Evolutionary conservation across 2,329 filamentous ascomycete genomes (phyloP).

Genomic region (Blumeria graminis): DNA sequence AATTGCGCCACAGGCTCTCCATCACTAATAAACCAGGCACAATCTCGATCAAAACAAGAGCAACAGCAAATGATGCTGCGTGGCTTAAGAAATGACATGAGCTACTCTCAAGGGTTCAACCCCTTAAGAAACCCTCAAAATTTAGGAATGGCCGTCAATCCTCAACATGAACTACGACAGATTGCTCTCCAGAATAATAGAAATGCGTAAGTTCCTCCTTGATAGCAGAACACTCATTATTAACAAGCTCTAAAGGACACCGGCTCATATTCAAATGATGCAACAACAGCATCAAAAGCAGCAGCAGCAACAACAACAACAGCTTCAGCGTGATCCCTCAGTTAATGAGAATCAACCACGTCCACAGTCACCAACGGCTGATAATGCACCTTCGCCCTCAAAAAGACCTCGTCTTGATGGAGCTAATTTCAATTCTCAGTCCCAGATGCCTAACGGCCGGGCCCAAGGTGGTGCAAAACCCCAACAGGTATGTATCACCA

Average conservation of each 20-base stretch:
- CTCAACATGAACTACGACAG: conserved; percentile 39
- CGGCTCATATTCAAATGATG: conserved; percentile 44
- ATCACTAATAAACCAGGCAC: conserved; percentile 23
- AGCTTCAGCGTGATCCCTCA: conserved; percentile 74
- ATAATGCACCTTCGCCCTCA: conserved; percentile 77
- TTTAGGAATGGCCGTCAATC: conserved; percentile 31
- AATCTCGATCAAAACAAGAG: conserved; percentile 49
- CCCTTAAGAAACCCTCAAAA: conserved; percentile 36
- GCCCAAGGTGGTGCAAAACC: conserved; percentile 43
- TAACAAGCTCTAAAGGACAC: conserved; percentile 13
- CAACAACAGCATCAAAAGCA: conserved; percentile 26
- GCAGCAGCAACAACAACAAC: conserved; percentile 47
- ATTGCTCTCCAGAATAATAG: conserved; percentile 59
- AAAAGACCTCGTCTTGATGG: conserved; percentile 71
- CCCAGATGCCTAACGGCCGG: conserved; percentile 43
- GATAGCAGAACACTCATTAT: not conserved
- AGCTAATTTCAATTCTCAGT: conserved; percentile 43
- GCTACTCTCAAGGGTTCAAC: conserved; percentile 28
- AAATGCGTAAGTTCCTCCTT: conserved; percentile 30
- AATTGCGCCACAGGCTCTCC: conserved; percentile 1
- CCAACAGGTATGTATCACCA: conserved; percentile 36
- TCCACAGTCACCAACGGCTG: conserved; percentile 58
- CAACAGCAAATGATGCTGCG: conserved; percentile 57
- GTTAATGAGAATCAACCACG: conserved; percentile 54
- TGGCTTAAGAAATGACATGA: conserved; percentile 38